Conservation (phyloP, 257 asterid species). For the Solanum neorickii region DNA sequence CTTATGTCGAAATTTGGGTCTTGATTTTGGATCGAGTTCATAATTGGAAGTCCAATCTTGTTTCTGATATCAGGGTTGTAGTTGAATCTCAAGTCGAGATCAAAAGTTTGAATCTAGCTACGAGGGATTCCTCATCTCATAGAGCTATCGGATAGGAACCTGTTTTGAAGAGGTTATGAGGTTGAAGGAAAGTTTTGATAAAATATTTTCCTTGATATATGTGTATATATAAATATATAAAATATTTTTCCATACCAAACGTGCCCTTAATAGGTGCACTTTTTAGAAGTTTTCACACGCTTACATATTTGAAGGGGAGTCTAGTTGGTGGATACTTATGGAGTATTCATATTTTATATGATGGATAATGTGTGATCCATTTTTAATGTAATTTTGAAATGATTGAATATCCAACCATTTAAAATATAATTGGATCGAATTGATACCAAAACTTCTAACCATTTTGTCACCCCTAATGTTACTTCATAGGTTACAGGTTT, state of each 20-base stretch:
- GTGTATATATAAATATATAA: neutral
- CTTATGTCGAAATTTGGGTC: fast-evolving
- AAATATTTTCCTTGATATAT: too few relatives aligned
- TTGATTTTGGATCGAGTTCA: neutral
- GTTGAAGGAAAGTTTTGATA: neutral
- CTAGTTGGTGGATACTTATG: neutral
- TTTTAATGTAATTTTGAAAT: neutral
- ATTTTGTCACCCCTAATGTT: neutral
- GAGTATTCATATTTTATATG: neutral
- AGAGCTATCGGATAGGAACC: neutral
- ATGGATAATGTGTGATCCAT: neutral
- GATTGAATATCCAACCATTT: neutral
- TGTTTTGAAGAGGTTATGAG: neutral
- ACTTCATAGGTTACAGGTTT: neutral
- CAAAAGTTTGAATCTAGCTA: neutral
- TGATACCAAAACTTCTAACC: neutral
- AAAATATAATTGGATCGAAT: neutral
- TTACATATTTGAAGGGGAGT: neutral
- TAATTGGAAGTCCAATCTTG: neutral
- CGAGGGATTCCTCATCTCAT: too few relatives aligned
- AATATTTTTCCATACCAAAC: neutral
- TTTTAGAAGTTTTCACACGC: neutral
- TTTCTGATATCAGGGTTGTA: neutral
- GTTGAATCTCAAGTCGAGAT: neutral
- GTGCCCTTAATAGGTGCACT: neutral